A percentile compares a stretch with the other conserved stretches of the same genome.
Evolutionary conservation across 2,329 filamentous ascomycete genomes (phyloP).

Genomic region (Corniculantispora saksenae): DNA sequence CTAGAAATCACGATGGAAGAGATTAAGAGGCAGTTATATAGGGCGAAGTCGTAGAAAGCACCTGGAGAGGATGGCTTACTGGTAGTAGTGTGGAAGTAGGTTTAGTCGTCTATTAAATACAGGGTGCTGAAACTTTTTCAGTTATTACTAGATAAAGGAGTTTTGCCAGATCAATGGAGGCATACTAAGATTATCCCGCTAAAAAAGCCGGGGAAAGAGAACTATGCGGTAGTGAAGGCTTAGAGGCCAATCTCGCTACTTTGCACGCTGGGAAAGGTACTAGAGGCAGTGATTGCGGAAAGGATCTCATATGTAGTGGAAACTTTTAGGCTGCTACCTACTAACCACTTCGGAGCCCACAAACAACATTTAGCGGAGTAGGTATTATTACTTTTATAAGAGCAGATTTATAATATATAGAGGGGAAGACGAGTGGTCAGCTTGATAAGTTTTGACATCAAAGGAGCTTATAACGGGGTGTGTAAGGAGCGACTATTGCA

Average conservation of each 20-base stretch:
- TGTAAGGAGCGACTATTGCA: conserved; percentile 33
- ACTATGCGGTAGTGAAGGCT: background rate
- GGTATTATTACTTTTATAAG: conserved; percentile 19
- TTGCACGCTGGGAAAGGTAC: background rate
- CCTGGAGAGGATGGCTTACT: conserved; percentile 25
- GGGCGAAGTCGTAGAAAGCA: conserved; percentile 27
- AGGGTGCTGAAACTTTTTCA: conserved; percentile 23
- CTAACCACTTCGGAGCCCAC: conserved; percentile 21
- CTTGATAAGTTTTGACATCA: conserved; percentile 41
- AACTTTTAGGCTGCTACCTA: conserved; percentile 18
- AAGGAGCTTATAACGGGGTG: conserved; percentile 43
- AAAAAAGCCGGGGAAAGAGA: background rate
- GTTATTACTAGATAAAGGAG: conserved; percentile 16
- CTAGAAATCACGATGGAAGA: conserved; percentile 26
- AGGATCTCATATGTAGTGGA: background rate
- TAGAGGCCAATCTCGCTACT: background rate
- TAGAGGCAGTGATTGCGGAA: background rate
- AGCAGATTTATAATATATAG: conserved; percentile 19
- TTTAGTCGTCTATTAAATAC: conserved; percentile 22
- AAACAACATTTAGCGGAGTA: conserved; percentile 23
- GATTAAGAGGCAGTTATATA: conserved; percentile 24
- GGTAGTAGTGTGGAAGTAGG: conserved; percentile 23
- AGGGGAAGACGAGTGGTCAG: conserved; percentile 29
- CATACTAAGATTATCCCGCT: background rate
- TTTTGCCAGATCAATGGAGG: background rate